Base-by-base conservation (phyloP, 1,284 basidiomycete species). In the Trametes hirsuta region DNA sequence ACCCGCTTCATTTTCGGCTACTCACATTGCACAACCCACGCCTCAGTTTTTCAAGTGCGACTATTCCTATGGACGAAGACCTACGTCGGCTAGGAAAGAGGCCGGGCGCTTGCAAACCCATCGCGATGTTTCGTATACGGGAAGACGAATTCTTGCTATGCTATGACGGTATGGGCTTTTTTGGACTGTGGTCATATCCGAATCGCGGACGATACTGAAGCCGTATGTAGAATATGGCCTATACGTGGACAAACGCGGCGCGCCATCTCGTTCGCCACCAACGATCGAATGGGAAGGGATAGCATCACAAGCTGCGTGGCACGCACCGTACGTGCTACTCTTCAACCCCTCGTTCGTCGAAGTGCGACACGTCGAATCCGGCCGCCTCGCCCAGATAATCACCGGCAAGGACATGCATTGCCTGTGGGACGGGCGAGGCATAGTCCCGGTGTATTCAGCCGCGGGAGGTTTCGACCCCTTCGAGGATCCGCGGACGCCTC, bases 231-330 rank as follows among this genome's bases (percentile, higher is more conserved):
- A 94, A 72, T 97, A 97, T 67, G 96, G 95, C 6, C 81, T 97
- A 58, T 96, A 93, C 68, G 92, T 94, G 42, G 87, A 93, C 72
- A 89, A 93, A 49, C 92, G 95, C 61, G 95, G 95, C 36, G 87
- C 90, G 49, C 93, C 92, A 0, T 90, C 87, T 65, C 87, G 93
- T 41, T 73, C 81, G 30, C 79, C 86, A 54, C 81, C 83, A 24
- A 86, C 88, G 3, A 93, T 98, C 68, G 95, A 98, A 72, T 98
- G 96, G 95, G 96, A 98, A 76, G 94, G 95, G 4, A 88, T 85
- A 1, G 93, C 93, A 1, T 89, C 93, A 68, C 87, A 86, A 39
- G 93, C 95, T 18, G 93, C 93, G 0, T 89, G 93, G 77, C 93
- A 95, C 69, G 86, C 90, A 49, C 94, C 94, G 0, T 96, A 95